phyloP scores from a whole-genome alignment of 2,329 filamentous ascomycete species.

The Pseudopyrenochaeta lycopersici region DNA sequence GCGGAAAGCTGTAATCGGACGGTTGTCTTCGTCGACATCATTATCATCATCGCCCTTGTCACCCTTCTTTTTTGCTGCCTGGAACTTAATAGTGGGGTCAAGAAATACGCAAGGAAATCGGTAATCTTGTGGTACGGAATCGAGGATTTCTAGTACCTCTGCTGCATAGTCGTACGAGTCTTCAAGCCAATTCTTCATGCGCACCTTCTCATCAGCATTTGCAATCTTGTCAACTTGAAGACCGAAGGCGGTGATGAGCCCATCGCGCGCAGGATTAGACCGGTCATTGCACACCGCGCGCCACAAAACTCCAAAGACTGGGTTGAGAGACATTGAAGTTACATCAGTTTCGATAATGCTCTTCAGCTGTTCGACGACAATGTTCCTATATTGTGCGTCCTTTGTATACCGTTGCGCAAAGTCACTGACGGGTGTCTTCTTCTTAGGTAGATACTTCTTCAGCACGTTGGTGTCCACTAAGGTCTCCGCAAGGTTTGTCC shows the following conservation, averaged over 20 bases:
- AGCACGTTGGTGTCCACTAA: slow-evolving; percentile 23
- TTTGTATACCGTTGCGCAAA: slow-evolving; percentile 50
- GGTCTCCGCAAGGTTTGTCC: slow-evolving; percentile 22
- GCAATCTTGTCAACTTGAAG: slow-evolving; percentile 49
- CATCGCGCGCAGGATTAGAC: slow-evolving; percentile 51
- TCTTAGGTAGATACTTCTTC: slow-evolving; percentile 48
- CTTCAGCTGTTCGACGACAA: slow-evolving; percentile 53
- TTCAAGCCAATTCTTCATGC: slow-evolving; percentile 60
- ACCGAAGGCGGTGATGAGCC: slow-evolving; percentile 56
- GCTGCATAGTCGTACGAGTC: slow-evolving; percentile 61
- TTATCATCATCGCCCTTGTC: slow-evolving; percentile 13
- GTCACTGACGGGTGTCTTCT: slow-evolving; percentile 30
- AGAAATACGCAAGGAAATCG: slow-evolving; percentile 60
- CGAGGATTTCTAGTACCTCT: slow-evolving; percentile 54
- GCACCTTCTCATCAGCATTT: slow-evolving; percentile 42
- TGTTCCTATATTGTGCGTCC: slow-evolving; percentile 50
- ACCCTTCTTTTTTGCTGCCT: slow-evolving; percentile 6
- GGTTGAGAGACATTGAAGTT: slow-evolving; percentile 57
- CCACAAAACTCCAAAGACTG: slow-evolving; percentile 62
- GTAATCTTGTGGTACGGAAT: slow-evolving; percentile 48
- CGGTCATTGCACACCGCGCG: slow-evolving; percentile 60
- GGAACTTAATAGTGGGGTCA: slow-evolving; percentile 56
- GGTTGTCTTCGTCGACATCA: slow-evolving; percentile 28
- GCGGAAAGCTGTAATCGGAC: slow-evolving; percentile 49
- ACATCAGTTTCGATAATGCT: slow-evolving; percentile 58